Conservation (phyloP, 306 rosid genomes). For the Pyrus pyrifolia region DNA sequence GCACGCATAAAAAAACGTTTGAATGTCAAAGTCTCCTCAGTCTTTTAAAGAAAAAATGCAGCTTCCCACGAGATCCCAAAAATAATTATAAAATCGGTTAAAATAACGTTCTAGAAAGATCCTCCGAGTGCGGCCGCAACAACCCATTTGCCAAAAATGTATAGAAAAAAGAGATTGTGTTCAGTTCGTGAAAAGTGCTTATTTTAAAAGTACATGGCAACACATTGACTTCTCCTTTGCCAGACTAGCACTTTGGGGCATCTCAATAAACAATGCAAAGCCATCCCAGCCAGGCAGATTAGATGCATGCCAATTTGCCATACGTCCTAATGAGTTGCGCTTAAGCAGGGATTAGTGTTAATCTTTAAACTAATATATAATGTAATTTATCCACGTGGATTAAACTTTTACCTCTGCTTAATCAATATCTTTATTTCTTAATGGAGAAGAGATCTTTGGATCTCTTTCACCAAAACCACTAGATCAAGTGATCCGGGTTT, state of each 20-base stretch:
- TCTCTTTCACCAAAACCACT: too few species aligned
- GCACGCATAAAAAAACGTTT: neutral
- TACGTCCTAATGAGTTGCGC: neutral
- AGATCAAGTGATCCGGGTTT: fast-evolving
- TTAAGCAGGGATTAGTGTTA: neutral
- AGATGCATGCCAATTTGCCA: neutral
- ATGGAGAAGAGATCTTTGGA: too few species aligned
- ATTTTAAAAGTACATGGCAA: neutral
- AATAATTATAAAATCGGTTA: neutral
- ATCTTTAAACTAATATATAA: neutral
- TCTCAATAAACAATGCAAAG: neutral
- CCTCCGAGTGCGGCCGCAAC: neutral
- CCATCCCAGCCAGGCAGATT: neutral
- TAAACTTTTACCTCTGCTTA: neutral
- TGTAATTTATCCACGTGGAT: neutral
- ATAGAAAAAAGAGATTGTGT: neutral
- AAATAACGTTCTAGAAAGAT: neutral
- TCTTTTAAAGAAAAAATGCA: neutral
- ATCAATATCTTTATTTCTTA: neutral
- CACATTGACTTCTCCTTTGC: neutral
- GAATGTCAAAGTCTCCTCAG: neutral
- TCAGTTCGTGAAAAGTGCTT: neutral
- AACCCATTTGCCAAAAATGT: neutral
- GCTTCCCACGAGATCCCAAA: neutral
- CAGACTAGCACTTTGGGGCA: neutral